Evolutionary conservation across 2,329 filamentous ascomycete species (phyloP), one percentile per base, ranked within the genome.

Genomic region (Domatiomyces catenatus): DNA sequence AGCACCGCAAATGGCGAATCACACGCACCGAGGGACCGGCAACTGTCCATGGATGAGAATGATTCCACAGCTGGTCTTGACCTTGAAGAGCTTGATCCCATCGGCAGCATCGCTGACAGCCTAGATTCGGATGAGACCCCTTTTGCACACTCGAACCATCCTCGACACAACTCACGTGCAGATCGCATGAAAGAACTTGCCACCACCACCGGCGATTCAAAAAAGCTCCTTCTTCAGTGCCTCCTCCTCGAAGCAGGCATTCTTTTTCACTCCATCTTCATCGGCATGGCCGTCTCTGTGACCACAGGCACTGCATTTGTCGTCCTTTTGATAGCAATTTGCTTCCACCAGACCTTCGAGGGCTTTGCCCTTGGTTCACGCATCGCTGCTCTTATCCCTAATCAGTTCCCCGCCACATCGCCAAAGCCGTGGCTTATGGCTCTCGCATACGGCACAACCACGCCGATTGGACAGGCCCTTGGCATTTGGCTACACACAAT

Each of bases 341-440:
- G 78, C 56, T 89, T 90, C 66, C 86, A 92, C 62, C 84, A 94
- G 68, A 87, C 84, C 1, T 94, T 94, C 57, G 87, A 94, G 68
- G 87, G 87, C 1, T 79, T 94, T 12, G 87, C 87, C 0, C 76
- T 94, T 3, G 87, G 87, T 5, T 84, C 84, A 44, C 83, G 87
- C 52, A 94, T 94, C 59, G 84, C 86, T 0, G 83, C 84, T 8
- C 79, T 94, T 24, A 80, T 83, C 18, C 70, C 71, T 1, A 65
- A 64, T 50, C 64, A 64, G 12, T 94, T 95, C 61, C 78, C 84
- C 0, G 75, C 75, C 18, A 75, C 75, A 2, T 90, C 85, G 0
- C 68, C 77, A 1, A 84, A 84, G 46, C 90, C 92, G 0, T 93
- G 78, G 78, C 65, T 81, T 15, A 81, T 82, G 78, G 74, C 73